Base-by-base conservation (phyloP, 2,329 filamentous ascomycete species). In the Ophiosphaerella herpotricha region DNA sequence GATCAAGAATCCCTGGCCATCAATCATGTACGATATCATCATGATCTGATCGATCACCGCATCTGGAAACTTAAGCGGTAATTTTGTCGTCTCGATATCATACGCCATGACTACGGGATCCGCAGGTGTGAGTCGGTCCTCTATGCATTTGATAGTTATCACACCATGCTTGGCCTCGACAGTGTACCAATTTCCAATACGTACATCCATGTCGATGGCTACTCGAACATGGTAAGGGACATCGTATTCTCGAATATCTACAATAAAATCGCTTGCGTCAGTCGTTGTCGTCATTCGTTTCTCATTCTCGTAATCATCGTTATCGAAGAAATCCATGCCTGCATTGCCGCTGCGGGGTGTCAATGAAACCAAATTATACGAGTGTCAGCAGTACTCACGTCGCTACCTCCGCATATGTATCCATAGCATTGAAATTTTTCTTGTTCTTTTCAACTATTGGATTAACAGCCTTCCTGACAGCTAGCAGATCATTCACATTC, bases 11-110 rank as follows among this genome's bases (percentile, higher is more conserved):
- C 94, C 94, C 75, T 96, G 92, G 0, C 94, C 95, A 64, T 99
- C 94, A 65, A 99, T 97, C 95, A 99, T 99, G 78, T 99, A 99
- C 29, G 95, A 99, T 72, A 99, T 93, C 94, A 99, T 99, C 92
- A 99, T 99, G 68, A 99, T 88, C 72, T 96, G 93, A 75, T 99
- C 94, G 56, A 96, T 87, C 4, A 91, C 84, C 1, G 94, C 87
- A 70, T 99, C 95, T 23, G 94, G 95, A 63, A 99, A 99, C 73
- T 99, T 99, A 46, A 99, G 80, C 1, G 95, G 94, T 13, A 94
- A 80, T 70, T 99, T 99, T 5, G 90, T 93, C 2, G 94, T 99
- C 75, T 99, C 94, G 67, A 99, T 99, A 85, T 99, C 94, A 75
- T 87, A 99, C n/a, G 94, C 94, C 82, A 99, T 88, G 16, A 99